Evolutionary conservation across 2,329 filamentous ascomycete species (phyloP), one percentile per base, ranked within the genome.

Genomic region (Apiospora hydei): DNA sequence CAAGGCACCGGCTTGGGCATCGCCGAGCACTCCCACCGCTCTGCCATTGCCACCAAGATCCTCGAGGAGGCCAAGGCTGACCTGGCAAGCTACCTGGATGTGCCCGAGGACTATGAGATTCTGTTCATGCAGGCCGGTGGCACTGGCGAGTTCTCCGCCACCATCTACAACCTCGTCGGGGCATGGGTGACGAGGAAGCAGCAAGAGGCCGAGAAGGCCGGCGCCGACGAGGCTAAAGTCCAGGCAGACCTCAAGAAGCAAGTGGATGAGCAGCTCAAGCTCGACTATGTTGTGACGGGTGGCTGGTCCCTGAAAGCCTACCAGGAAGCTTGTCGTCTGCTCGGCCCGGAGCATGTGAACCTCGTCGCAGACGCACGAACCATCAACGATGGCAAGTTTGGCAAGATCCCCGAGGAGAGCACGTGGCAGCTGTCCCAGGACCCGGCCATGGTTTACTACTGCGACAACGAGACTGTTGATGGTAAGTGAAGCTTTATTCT

Each of bases 391-490:
- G 94, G 94, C 75, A 98, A 96, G 82, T 98, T 97, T 81, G 94
- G 94, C 72, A 90, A 86, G 74, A 97, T 98, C 69, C 93, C 96
- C 0, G 88, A 91, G 13, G 91, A 95, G 82, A 89, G 88, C 74
- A 88, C 88, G 26, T 98, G 94, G 94, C 92, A 87, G 46, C 87
- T 96, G 10, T 93, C 90, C 53, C 86, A 90, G 76, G 86, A 89
- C 49, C 85, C 92, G 13, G 89, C 94, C 0, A 87, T 97, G 78
- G 92, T 96, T 1, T 98, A 98, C 83, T 95, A 91, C 81, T 98
- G 96, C 82, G 93, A 95, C 82, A 98, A 98, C 77, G 95, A 98
- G 86, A 98, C 94, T 0, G 94, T 97, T 7, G 94, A 98, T 78
- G 95, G 95, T 46, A 51, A 24, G 26, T 30, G 26, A 30, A 30